These are phyloP conservation scores for Cladosporium phlei DNA, from an alignment of 2,329 filamentous ascomycete genomes.

Conservation along the genomic window DNA sequence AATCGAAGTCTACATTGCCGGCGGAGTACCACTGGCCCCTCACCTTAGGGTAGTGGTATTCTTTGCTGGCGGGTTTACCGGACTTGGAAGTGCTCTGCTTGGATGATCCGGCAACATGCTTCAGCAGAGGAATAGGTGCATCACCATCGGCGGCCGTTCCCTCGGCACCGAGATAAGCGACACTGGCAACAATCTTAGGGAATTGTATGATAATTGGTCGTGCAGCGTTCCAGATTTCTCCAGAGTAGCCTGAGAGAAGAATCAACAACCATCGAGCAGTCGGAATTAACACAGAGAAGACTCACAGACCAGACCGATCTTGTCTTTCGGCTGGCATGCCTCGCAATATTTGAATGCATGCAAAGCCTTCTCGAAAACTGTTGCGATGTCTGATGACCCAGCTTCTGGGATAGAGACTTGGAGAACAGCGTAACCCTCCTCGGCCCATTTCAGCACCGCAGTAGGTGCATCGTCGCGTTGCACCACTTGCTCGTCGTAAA, in stretches of 20 bases:
- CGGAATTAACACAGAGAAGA: neutral
- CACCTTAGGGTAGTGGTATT: constrained; percentile 45
- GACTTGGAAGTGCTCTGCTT: constrained; percentile 17
- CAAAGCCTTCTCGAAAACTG: constrained; percentile 15
- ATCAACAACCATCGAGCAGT: constrained; percentile 10
- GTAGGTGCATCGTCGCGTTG: constrained; percentile 42
- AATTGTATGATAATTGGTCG: constrained; percentile 15
- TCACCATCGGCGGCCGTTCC: constrained; percentile 17
- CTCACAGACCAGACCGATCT: constrained; percentile 36
- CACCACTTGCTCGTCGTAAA: constrained; percentile 35
- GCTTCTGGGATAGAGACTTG: constrained; percentile 42
- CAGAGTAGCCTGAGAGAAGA: constrained; percentile 4
- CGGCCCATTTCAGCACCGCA: constrained; percentile 63
- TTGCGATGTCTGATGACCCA: neutral
- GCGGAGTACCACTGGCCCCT: constrained; percentile 37
- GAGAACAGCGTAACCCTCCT: constrained; percentile 62
- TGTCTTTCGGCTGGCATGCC: constrained; percentile 36
- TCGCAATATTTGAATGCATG: constrained; percentile 23
- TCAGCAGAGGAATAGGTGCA: constrained; percentile 22
- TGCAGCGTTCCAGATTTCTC: neutral
- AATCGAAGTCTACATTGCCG: constrained; percentile 43
- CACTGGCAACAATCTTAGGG: constrained; percentile 27
- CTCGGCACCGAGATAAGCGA: constrained; percentile 28
- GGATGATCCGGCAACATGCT: constrained; percentile 23
- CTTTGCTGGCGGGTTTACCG: constrained; percentile 18